Evolutionary conservation across 768 basidiomycete genomes (phyloP).

Genomic region (Mycena vitilis): DNA sequence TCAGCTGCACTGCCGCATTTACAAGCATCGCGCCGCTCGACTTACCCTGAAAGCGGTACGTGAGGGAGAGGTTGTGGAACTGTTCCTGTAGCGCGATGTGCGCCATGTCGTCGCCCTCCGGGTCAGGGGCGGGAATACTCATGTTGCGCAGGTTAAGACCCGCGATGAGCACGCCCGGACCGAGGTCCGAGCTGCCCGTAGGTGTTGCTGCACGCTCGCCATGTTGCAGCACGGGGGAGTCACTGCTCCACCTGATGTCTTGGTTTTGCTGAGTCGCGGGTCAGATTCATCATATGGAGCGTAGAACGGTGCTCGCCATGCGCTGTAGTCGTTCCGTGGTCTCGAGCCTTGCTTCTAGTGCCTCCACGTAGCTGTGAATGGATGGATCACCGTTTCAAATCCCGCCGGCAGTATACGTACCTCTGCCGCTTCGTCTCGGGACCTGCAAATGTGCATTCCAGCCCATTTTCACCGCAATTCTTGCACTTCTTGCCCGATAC

Average conservation of each 20-base stretch:
- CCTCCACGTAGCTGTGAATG: slow-evolving; percentile 1
- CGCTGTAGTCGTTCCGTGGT: slow-evolving; percentile 6
- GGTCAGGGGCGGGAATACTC: neutral
- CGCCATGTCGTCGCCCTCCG: neutral
- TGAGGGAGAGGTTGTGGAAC: neutral
- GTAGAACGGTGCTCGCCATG: slow-evolving; percentile 2
- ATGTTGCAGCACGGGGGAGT: neutral
- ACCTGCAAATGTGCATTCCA: slow-evolving; percentile 7
- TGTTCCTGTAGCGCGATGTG: neutral
- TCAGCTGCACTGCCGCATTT: slow-evolving; percentile 11
- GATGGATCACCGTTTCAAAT: neutral
- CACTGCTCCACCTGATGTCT: slow-evolving; percentile 1
- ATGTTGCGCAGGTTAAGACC: neutral
- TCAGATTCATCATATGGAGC: neutral
- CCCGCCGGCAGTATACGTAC: neutral
- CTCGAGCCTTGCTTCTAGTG: slow-evolving; percentile 1
- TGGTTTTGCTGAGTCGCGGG: neutral
- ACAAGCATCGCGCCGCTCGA: slow-evolving; percentile 15
- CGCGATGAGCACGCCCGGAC: neutral
- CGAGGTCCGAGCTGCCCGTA: neutral
- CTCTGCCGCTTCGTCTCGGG: neutral
- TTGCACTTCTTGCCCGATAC: slow-evolving; percentile 18
- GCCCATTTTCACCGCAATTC: neutral
- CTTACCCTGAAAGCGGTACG: slow-evolving; percentile 18
- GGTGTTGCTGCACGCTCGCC: neutral